Percentiles rank a stretch among this genome's conserved stretches.
These are phyloP conservation scores for Populus ilicifolia DNA, from an alignment of 345 rosid genomes.

Conservation along the genomic window DNA sequence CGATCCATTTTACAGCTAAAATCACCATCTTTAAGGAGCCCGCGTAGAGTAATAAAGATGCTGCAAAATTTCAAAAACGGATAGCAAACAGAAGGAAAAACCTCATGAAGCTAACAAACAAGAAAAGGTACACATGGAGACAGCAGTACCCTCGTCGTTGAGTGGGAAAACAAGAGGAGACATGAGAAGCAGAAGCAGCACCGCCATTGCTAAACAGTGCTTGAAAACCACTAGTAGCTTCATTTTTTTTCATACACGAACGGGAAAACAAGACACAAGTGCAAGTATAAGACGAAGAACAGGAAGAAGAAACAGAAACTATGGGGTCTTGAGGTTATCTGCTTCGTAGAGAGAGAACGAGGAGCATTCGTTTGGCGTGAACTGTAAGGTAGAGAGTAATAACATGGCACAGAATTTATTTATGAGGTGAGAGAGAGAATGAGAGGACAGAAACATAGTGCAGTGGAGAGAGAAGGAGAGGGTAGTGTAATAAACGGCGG, in stretches of 20 bases:
- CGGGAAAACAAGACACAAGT: neutral
- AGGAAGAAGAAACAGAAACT: neutral
- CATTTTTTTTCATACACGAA: neutral
- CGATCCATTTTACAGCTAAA: neutral
- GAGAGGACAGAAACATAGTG: no score
- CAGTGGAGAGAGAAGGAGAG: conserved; percentile 8
- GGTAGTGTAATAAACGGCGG: conserved; percentile 55
- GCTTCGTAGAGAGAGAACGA: conserved; percentile 8
- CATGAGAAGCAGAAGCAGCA: conserved; percentile 21
- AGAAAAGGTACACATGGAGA: neutral
- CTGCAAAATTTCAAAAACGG: neutral
- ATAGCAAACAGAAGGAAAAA: no score
- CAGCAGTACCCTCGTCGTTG: conserved; percentile 49
- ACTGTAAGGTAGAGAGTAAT: conserved; percentile 45
- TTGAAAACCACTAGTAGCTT: conserved; percentile 3
- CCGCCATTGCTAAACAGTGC: conserved; percentile 14
- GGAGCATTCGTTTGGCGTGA: conserved; percentile 84
- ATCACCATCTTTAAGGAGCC: neutral
- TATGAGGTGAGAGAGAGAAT: conserved; percentile 47
- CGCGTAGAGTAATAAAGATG: neutral
- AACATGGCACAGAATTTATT: conserved; percentile 34
- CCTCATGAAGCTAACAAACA: no score
- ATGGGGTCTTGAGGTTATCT: conserved; percentile 6
- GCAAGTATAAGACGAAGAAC: neutral
- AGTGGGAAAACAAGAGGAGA: conserved; percentile 42